Conservation (phyloP, 768 basidiomycete species). For the Agrocybe praecox region DNA sequence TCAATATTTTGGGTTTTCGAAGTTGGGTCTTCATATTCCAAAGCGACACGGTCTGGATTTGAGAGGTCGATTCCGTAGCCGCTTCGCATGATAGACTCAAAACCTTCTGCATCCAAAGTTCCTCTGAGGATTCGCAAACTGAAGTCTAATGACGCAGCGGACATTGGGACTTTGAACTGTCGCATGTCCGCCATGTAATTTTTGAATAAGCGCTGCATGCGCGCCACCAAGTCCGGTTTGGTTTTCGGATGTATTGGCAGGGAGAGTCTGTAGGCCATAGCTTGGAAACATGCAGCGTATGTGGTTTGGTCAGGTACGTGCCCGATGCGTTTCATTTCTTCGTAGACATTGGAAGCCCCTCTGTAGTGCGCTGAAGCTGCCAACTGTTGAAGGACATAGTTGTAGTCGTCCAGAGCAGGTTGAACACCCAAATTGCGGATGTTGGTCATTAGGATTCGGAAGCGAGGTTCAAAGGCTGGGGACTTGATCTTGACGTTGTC, state of each 20-base stretch:
- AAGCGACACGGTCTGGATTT: conserved; percentile 68
- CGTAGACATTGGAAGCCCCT: conserved; percentile 62
- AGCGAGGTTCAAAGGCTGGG: conserved; percentile 66
- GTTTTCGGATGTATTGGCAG: conserved; percentile 51
- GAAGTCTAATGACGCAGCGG: conserved; percentile 66
- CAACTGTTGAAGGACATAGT: conserved; percentile 75
- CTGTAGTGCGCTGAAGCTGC: conserved; percentile 72
- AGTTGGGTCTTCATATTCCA: conserved; percentile 37
- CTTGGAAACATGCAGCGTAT: conserved; percentile 65
- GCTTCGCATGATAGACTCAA: conserved; percentile 61
- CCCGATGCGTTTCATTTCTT: conserved; percentile 52
- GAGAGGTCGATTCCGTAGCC: conserved; percentile 79
- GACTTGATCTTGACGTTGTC: conserved; percentile 33
- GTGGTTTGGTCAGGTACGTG: conserved; percentile 55
- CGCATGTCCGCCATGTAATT: conserved; percentile 64
- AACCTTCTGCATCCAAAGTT: conserved; percentile 54
- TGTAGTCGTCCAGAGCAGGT: conserved; percentile 67
- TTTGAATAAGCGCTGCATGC: conserved; percentile 49
- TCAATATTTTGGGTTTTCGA: background rate
- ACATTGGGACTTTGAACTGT: conserved; percentile 45
- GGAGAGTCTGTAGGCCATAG: conserved; percentile 67
- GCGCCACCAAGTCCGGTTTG: conserved; percentile 35
- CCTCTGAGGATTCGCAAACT: conserved; percentile 70
- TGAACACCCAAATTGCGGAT: conserved; percentile 56
- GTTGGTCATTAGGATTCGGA: conserved; percentile 68